A percentile compares a stretch with the other conserved stretches of the same genome.
These are phyloP conservation scores for Mycogone perniciosa DNA, from an alignment of 2,329 filamentous ascomycete genomes.

Conservation along the genomic window DNA sequence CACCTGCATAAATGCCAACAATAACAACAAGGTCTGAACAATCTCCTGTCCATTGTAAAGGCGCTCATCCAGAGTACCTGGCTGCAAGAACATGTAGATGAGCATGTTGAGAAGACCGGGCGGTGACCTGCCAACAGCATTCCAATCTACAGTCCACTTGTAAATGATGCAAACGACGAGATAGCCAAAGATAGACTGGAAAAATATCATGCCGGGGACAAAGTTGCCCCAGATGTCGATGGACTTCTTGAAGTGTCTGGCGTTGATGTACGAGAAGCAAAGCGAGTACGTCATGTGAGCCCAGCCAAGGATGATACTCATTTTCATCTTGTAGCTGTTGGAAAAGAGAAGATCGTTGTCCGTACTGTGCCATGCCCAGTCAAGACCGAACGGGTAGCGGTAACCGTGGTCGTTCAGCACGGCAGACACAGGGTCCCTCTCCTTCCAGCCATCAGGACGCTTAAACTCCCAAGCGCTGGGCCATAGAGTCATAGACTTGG, in stretches of 20 bases:
- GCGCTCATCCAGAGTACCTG: constrained; percentile 64
- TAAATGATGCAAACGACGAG: constrained; percentile 90
- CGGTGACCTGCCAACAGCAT: constrained; percentile 53
- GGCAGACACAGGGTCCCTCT: constrained; percentile 59
- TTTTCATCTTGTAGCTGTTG: constrained; percentile 99
- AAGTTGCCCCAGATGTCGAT: constrained; percentile 98
- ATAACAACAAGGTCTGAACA: constrained; percentile 71
- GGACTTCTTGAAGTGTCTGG: constrained; percentile 85
- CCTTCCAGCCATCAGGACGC: constrained; percentile 59
- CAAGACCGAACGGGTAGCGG: constrained; percentile 90
- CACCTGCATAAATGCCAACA: constrained; percentile 80
- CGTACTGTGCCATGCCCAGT: constrained; percentile 93
- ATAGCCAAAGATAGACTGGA: constrained; percentile 98
- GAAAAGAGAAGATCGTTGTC: constrained; percentile 93
- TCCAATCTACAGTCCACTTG: constrained; percentile 95
- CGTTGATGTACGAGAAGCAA: constrained; percentile 87
- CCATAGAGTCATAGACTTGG: constrained; percentile 84
- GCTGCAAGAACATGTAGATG: constrained; percentile 98
- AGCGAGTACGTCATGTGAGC: constrained; percentile 98
- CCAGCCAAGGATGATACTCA: constrained; percentile 97
- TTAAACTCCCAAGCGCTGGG: constrained; percentile 81
- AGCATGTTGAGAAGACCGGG: constrained; percentile 96
- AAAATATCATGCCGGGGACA: constrained; percentile 97
- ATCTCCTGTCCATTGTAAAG: constrained; percentile 72
- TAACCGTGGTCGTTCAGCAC: constrained; percentile 62